Evolutionary conservation across 2,329 filamentous ascomycete genomes (phyloP), one percentile per base, ranked within the genome.

Genomic region (Chaetomium globosum): DNA sequence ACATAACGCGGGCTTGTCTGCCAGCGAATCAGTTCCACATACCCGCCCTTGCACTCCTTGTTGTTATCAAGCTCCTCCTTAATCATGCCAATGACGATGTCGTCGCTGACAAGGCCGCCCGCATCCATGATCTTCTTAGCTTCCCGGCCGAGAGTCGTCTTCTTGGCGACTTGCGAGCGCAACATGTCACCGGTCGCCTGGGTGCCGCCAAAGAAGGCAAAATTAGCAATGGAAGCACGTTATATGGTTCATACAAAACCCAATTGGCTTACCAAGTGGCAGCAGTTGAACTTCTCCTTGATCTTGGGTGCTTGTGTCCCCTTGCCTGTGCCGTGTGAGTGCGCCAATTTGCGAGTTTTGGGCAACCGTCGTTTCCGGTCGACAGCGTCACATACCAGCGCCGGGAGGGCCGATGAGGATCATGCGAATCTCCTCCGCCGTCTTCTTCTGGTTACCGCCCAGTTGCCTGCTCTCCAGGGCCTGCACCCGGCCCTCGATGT

Each of bases 71-170:
- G 86, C 85, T 99, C 94, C 78, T 89, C 91, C 87, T 95, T 94
- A 84, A 99, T 99, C 95, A 99, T 99, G 80, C 94, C 93, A 79
- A 99, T 91, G 87, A 99, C 94, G 77, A 99, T 99, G 77, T 98
- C 94, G 80, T 99, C 95, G 79, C 93, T 96, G 78, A 99, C 95
- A 66, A 99, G 88, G 73, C 94, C 94, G 74, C 95, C 95, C 78
- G 94, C 90, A 77, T 99, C 95, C 95, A 99, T 99, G 80, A 99
- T 99, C 88, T 98, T 98, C 89, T 99, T 99, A 71, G 95, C 95
- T 83, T 97, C 93, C 77, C 91, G 87, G 73, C 95, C 95, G 71
- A 99, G 88, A 66, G 91, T 81, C 65, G 95, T 99, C 88, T 98
- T 97, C 83, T 96, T 96, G 71, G 94, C 91, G 76, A 99, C 95